Evolutionary conservation across 2,329 filamentous ascomycete genomes (phyloP).

Genomic region (Talaromyces sp.): DNA sequence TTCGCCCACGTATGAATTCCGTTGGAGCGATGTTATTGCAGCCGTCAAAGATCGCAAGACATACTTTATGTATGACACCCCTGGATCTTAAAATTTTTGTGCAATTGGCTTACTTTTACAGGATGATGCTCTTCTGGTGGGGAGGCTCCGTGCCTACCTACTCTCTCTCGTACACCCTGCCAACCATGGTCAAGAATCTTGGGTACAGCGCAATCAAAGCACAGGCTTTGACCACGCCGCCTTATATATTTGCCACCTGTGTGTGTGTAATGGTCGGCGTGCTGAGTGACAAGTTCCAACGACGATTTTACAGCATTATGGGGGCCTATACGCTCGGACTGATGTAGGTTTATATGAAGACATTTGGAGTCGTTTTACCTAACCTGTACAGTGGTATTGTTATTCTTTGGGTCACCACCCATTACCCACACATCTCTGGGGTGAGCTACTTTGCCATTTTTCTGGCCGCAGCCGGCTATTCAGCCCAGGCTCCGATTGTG

Average conservation of each 20-base stretch:
- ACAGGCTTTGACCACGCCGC: conserved; percentile 38
- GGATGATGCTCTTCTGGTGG: conserved; percentile 20
- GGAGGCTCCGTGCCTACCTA: conserved; percentile 20
- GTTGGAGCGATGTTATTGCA: neutral
- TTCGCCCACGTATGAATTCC: neutral
- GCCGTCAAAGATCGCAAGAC: neutral
- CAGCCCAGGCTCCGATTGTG: neutral
- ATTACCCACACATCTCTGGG: neutral
- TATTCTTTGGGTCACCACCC: neutral
- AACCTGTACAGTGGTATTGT: neutral
- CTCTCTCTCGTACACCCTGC: conserved; percentile 22
- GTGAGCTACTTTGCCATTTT: conserved; percentile 2
- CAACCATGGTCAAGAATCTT: conserved; percentile 38
- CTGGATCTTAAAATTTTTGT: conserved; percentile 9
- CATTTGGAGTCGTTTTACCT: neutral
- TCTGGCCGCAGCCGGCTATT: neutral
- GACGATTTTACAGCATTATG: neutral
- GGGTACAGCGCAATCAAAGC: conserved; percentile 33
- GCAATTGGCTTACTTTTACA: conserved; percentile 14
- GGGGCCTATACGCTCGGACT: neutral
- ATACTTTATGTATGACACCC: neutral
- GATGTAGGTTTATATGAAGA: neutral
- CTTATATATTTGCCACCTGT: conserved; percentile 11
- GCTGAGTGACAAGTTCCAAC: neutral
- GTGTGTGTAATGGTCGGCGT: neutral